Evolutionary conservation across 1,284 basidiomycete species (phyloP).

Genomic region (Moesziomyces antarcticus): DNA sequence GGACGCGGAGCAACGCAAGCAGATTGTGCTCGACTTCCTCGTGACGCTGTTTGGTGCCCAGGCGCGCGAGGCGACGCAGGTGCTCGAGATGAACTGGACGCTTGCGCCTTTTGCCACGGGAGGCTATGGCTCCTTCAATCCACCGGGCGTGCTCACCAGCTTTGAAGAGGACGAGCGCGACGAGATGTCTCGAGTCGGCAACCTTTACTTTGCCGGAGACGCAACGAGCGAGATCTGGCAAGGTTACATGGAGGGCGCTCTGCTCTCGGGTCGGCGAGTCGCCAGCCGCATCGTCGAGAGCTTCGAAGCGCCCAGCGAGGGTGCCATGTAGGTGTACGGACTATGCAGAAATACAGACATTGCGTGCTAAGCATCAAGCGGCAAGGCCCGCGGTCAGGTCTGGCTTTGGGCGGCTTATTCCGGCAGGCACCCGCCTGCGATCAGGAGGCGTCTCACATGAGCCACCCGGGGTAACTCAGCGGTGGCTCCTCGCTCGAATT

Average conservation of each 20-base stretch:
- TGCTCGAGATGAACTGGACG: constrained; percentile 43
- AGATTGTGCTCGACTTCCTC: constrained; percentile 26
- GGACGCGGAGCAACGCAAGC: constrained; percentile 18
- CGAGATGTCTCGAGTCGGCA: constrained; percentile 32
- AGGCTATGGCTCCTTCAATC: constrained; percentile 43
- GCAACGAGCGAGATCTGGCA: constrained; percentile 45
- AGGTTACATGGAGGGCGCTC: constrained; percentile 46
- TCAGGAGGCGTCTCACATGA: too few relatives aligned
- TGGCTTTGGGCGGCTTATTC: too few relatives aligned
- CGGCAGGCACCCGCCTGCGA: too few relatives aligned
- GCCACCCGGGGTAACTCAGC: too few relatives aligned
- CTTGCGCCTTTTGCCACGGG: constrained; percentile 33
- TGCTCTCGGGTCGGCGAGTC: constrained; percentile 36
- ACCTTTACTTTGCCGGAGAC: constrained; percentile 40
- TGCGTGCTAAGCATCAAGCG: too few relatives aligned
- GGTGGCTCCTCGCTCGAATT: too few relatives aligned
- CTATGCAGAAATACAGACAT: too few relatives aligned
- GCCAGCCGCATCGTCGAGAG: constrained; percentile 22
- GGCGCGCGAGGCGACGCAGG: constrained; percentile 18
- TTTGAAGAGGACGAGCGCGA: constrained; percentile 35
- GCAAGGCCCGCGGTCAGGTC: too few relatives aligned
- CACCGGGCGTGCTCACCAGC: constrained; percentile 40
- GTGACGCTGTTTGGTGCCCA: constrained; percentile 23
- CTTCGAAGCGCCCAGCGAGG: constrained; percentile 6
- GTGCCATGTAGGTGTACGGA: background rate